Evolutionary conservation across 768 basidiomycete genomes (phyloP).

Genomic region (Leccinum boreale): DNA sequence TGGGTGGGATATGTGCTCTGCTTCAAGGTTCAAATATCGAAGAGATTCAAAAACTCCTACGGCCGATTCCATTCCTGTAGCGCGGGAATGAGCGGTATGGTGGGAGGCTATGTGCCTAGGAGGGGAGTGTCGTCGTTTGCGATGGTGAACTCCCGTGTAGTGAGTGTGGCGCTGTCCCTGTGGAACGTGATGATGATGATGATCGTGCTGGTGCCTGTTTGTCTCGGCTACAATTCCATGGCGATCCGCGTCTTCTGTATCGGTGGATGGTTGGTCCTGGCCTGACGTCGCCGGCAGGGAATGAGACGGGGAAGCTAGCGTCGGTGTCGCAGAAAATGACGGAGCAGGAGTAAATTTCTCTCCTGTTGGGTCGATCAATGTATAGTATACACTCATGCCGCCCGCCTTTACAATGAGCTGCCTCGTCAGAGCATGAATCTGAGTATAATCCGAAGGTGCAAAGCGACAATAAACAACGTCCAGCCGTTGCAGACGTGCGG

Average conservation of each 20-base stretch:
- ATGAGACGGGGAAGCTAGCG: constrained; percentile 26
- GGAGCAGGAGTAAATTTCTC: constrained; percentile 53
- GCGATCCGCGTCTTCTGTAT: neutral
- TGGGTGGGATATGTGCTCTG: constrained; percentile 49
- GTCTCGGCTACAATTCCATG: neutral
- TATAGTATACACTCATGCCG: constrained; percentile 62
- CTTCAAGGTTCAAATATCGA: constrained; percentile 66
- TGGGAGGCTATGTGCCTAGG: constrained; percentile 15
- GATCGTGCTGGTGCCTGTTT: neutral
- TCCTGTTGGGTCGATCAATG: constrained; percentile 58
- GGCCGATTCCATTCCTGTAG: constrained; percentile 33
- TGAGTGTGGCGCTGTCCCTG: constrained; percentile 3
- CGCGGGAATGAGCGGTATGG: constrained; percentile 29
- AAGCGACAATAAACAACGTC: constrained; percentile 64
- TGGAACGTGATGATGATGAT: constrained; percentile 1
- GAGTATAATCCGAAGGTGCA: constrained; percentile 51
- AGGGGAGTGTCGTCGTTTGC: constrained; percentile 5
- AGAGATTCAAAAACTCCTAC: constrained; percentile 77
- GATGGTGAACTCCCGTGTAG: neutral
- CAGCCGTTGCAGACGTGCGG: constrained; percentile 48
- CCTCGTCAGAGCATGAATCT: constrained; percentile 48
- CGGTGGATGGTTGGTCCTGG: neutral
- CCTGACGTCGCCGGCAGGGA: constrained; percentile 34
- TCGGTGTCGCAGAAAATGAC: constrained; percentile 36
- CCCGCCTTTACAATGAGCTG: constrained; percentile 55